These are phyloP conservation scores for Hawksworthiomyces lignivorus DNA, from an alignment of 2,329 filamentous ascomycete genomes.

Conservation along the genomic window DNA sequence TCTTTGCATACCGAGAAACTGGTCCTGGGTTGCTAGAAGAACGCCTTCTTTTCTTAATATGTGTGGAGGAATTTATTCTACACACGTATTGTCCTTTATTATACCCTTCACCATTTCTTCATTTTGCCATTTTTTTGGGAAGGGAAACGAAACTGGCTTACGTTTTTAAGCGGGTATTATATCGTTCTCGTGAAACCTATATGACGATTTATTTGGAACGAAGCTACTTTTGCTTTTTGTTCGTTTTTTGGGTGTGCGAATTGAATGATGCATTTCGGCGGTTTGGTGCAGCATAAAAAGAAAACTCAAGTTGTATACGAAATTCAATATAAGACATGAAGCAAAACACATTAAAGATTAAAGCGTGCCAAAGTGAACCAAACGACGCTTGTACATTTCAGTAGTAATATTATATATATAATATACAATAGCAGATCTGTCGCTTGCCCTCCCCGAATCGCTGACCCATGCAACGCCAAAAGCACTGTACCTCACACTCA, in stretches of 20 bases:
- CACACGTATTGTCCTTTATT: not conserved
- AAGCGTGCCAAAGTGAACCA: too few species aligned
- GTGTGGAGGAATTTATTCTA: not conserved
- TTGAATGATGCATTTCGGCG: not conserved
- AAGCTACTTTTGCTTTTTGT: not conserved
- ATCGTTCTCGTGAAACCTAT: not conserved
- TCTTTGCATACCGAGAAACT: not conserved
- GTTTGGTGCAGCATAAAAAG: not conserved
- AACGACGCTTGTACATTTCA: too few species aligned
- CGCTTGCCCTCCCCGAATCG: too few species aligned
- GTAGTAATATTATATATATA: too few species aligned
- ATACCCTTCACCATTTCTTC: slow-evolving; percentile 5
- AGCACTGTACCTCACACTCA: too few species aligned
- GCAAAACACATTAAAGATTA: too few species aligned
- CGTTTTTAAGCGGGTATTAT: not conserved
- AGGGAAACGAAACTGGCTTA: too few species aligned
- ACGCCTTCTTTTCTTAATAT: not conserved
- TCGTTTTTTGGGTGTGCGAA: not conserved
- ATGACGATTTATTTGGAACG: not conserved
- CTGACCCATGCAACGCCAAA: too few species aligned
- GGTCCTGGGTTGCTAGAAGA: not conserved
- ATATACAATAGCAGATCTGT: too few species aligned
- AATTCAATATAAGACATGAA: too few species aligned
- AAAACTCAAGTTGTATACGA: not conserved
- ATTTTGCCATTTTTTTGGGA: not conserved